These are phyloP conservation scores for Citrus unshiu DNA, from an alignment of 345 rosid species.

Conservation along the genomic window DNA sequence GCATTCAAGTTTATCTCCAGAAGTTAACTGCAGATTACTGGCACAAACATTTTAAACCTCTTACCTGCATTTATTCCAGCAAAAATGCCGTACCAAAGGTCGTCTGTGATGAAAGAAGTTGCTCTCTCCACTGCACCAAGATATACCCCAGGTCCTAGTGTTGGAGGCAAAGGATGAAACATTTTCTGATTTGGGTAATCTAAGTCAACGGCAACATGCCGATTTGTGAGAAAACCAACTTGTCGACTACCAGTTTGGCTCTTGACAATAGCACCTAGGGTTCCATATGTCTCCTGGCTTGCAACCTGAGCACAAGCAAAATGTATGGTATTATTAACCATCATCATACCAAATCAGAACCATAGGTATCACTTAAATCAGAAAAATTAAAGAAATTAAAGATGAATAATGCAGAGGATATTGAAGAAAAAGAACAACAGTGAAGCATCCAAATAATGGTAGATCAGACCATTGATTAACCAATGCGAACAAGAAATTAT, in stretches of 20 bases:
- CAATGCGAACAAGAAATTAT: neutral
- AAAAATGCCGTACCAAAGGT: constrained; percentile 85
- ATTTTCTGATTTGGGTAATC: constrained; percentile 87
- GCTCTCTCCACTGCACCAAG: constrained; percentile 89
- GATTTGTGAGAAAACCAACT: constrained; percentile 76
- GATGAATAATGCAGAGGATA: neutral
- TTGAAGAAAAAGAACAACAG: neutral
- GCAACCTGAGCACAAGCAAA: constrained; percentile 50
- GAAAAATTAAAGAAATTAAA: neutral
- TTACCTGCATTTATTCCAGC: constrained; percentile 82
- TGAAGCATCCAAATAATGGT: neutral
- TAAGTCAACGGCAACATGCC: constrained; percentile 85
- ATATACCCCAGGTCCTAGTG: constrained; percentile 82
- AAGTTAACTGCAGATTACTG: neutral
- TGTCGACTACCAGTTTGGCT: constrained; percentile 70
- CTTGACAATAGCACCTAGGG: constrained; percentile 78
- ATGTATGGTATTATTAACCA: neutral
- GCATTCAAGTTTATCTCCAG: neutral
- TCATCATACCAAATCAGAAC: neutral
- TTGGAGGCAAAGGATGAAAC: constrained; percentile 91
- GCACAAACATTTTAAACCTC: neutral
- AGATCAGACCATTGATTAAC: neutral
- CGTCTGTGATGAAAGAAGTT: constrained; percentile 83
- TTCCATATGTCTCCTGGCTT: constrained; percentile 87
- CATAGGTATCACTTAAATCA: neutral